Evolutionary conservation across 345 rosid genomes (phyloP).

Genomic region (Hibiscus mutabilis): DNA sequence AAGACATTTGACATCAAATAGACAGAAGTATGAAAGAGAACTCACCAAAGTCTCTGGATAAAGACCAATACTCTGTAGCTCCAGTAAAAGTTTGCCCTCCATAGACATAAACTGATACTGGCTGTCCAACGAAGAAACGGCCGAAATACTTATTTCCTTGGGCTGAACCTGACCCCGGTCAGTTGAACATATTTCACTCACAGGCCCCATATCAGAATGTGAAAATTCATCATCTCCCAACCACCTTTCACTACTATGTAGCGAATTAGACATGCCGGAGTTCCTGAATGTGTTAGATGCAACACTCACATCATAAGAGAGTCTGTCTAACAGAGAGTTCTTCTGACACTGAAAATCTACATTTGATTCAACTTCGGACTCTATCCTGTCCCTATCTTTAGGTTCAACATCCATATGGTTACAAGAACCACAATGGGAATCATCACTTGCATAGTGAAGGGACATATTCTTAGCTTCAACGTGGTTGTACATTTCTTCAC

Average conservation of each 20-base stretch:
- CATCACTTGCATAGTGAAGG: slow-evolving; percentile 86
- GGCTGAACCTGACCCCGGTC: slow-evolving; percentile 41
- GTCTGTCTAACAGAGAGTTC: slow-evolving; percentile 51
- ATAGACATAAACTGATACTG: slow-evolving; percentile 70
- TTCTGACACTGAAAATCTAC: slow-evolving; percentile 61
- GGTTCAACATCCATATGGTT: slow-evolving; percentile 72
- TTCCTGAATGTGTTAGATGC: slow-evolving; percentile 57
- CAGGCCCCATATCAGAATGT: slow-evolving; percentile 53
- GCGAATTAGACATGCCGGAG: slow-evolving; percentile 52
- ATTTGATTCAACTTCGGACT: slow-evolving; percentile 85
- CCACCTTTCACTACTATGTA: slow-evolving; percentile 68
- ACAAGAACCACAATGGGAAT: slow-evolving; percentile 94
- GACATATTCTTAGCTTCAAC: slow-evolving; percentile 66
- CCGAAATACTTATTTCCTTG: slow-evolving; percentile 41
- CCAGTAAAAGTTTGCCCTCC: slow-evolving; percentile 74
- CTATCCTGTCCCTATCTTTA: slow-evolving; percentile 83
- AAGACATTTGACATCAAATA: background rate
- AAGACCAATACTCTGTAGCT: slow-evolving; percentile 78
- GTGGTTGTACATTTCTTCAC: slow-evolving; percentile 56
- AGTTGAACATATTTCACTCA: slow-evolving; percentile 55
- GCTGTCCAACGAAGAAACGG: slow-evolving; percentile 41
- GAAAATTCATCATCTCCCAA: slow-evolving; percentile 62
- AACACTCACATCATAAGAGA: slow-evolving; percentile 62
- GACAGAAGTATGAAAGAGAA: slow-evolving; percentile 4
- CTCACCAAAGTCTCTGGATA: slow-evolving; percentile 80